Evolutionary conservation across 2,329 filamentous ascomycete species (phyloP), one percentile per base, ranked within the genome.

Genomic region (Aspergillus quadrilineatus): DNA sequence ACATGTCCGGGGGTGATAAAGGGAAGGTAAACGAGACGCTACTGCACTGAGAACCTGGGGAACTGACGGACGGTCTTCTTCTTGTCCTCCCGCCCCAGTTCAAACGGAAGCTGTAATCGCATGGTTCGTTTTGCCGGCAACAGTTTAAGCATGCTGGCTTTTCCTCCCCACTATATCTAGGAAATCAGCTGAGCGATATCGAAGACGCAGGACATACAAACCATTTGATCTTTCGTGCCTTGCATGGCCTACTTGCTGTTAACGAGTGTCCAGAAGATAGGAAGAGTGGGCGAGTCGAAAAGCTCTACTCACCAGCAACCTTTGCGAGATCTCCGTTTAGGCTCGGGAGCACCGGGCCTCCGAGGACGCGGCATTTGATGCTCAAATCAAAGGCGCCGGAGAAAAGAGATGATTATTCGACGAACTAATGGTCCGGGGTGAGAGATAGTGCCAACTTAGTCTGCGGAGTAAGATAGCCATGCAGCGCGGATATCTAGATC

Each of bases 181-280:
- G 3, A 14, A 15, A 49, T 67, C 60, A 68, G 61, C 52, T 22
- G 50, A 7, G 7, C n/a, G 15, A 32, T 28, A 34, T 46, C 26
- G 14, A 12, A 17, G 8, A 30, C 12, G 42, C 15, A 36, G 26
- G 15, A 43, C 10, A 43, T 42, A 60, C 66, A 68, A 77, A 82
- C 80, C 89, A 93, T 78, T 92, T 92, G 61, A 89, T 84, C 72
- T 89, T 93, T 59, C 88, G 83, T 61, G 83, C 82, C 76, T 92
- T 92, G 77, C 89, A 92, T 10, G 88, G 88, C 87, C 88, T 90
- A 59, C 9, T 28, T 53, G 5, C 28, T 28, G 39, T 61, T 46
- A 53, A 41, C 50, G 44, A 30, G n/a, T 15, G 7, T 45, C 29
- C 10, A 45, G 22, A 15, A 28, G 12, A 26, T 12, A 17, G 6